Percentiles rank a stretch among this genome's conserved stretches.
phyloP scores from a whole-genome alignment of 2,329 filamentous ascomycete species.

The Aspergillus melleus region DNA sequence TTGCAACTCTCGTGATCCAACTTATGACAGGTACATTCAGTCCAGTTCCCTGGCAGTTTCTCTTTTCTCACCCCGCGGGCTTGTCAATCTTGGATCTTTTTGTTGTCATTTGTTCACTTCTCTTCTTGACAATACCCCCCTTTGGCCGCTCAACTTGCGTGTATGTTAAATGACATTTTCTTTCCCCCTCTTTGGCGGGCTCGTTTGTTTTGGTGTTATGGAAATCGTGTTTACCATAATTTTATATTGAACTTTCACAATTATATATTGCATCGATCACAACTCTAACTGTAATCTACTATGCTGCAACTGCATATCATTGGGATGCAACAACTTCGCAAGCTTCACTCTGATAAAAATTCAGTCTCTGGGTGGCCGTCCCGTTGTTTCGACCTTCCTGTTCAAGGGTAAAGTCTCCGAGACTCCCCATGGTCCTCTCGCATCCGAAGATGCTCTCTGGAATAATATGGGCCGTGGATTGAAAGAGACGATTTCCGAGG shows the following conservation, averaged over 20 bases:
- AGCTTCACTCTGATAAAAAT: conserved; percentile 16
- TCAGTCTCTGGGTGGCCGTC: conserved; percentile 12
- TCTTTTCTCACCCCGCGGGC: conserved; percentile 2
- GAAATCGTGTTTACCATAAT: conserved; percentile 5
- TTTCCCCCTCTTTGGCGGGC: conserved; percentile 19
- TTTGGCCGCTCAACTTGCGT: conserved; percentile 27
- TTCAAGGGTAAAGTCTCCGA: conserved; percentile 4
- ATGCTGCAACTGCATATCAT: no score
- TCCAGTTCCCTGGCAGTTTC: background rate
- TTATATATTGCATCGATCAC: no score
- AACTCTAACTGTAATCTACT: no score
- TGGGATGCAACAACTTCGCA: conserved; percentile 17
- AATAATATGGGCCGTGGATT: conserved; percentile 11
- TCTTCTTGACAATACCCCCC: conserved; percentile 36
- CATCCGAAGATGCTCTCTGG: conserved; percentile 16
- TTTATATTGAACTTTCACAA: no score
- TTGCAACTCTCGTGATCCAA: background rate
- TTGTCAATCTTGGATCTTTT: conserved; percentile 26
- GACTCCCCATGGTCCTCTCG: conserved; percentile 9
- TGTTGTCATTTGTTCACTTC: conserved; percentile 12
- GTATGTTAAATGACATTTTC: conserved; percentile 27
- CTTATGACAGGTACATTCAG: background rate
- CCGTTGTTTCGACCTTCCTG: conserved; percentile 13
- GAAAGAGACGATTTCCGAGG: conserved; percentile 1
- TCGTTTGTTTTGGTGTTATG: conserved; percentile 17